These are phyloP conservation scores for Graphilbum sp. DNA, from an alignment of 2,329 filamentous ascomycete genomes.

Conservation along the genomic window DNA sequence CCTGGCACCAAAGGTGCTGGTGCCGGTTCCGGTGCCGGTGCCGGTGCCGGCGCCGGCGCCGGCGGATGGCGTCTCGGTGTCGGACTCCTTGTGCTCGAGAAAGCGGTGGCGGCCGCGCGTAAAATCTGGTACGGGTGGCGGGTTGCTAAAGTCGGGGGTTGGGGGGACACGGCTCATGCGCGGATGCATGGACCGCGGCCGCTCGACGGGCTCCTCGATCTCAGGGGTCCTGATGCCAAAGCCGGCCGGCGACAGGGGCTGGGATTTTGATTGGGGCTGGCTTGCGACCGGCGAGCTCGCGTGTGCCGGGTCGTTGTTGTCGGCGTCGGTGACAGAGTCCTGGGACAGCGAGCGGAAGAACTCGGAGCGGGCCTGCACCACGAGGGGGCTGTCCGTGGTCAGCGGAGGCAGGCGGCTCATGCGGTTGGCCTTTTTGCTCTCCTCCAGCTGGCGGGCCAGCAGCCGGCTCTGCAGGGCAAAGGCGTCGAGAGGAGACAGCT, in stretches of 20 bases:
- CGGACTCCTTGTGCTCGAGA: slow-evolving; percentile 14
- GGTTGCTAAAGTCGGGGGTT: slow-evolving; percentile 29
- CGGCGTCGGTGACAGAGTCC: slow-evolving; percentile 37
- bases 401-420: slow-evolving; percentile 76
- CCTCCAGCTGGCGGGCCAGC: slow-evolving; percentile 73
- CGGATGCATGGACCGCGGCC: slow-evolving; percentile 61
- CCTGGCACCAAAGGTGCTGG: slow-evolving; percentile 33
- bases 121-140: slow-evolving; percentile 24
- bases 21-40: too few relatives aligned
- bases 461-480: slow-evolving; percentile 84
- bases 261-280: slow-evolving; percentile 10
- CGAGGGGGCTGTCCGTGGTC: slow-evolving; percentile 65
- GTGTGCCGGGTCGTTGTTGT: slow-evolving; percentile 14
- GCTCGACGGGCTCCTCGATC: slow-evolving; percentile 38
- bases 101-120: slow-evolving; percentile 21
- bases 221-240: slow-evolving; percentile 33
- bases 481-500: slow-evolving; percentile 85
- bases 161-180: slow-evolving; percentile 49
- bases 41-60: too few relatives aligned
- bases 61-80: too few relatives aligned
- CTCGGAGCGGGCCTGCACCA: slow-evolving; percentile 57
- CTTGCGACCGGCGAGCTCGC: too few relatives aligned
- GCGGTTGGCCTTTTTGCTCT: slow-evolving; percentile 53
- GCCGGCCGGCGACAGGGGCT: slow-evolving; percentile 21
- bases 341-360: slow-evolving; percentile 65